A percentile compares a stretch with the other conserved stretches of the same genome.
phyloP scores from a whole-genome alignment of 192 early-diverging fungal species.

The Coemansia reversa region DNA sequence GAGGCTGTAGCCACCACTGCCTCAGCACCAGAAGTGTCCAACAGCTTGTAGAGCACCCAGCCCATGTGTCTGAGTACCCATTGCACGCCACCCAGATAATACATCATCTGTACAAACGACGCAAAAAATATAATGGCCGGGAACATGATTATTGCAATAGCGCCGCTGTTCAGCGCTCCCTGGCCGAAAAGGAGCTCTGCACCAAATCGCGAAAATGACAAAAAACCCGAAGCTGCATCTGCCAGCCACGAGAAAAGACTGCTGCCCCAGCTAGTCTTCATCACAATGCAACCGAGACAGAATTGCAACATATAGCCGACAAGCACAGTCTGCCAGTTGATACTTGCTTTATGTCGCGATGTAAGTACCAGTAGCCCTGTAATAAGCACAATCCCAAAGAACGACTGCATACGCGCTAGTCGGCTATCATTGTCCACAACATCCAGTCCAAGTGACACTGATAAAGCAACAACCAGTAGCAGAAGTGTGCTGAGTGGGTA shows the following conservation, averaged over 20 bases:
- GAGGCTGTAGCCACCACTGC: conserved; percentile 82
- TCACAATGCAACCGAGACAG: conserved; percentile 76
- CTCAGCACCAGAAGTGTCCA: conserved; percentile 80
- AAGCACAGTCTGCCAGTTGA: conserved; percentile 75
- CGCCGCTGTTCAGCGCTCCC: conserved; percentile 38
- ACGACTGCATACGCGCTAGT: conserved; percentile 70
- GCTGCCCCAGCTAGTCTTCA: conserved; percentile 68
- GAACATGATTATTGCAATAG: conserved; percentile 72
- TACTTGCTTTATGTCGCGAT: conserved; percentile 64
- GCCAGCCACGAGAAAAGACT: conserved; percentile 71
- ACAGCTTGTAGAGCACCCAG: conserved; percentile 63
- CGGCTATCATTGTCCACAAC: conserved; percentile 57
- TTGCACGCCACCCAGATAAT: conserved; percentile 81
- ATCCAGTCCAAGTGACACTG: conserved; percentile 55
- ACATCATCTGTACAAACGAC: conserved; percentile 78
- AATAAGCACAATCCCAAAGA: conserved; percentile 68
- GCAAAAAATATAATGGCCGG: conserved; percentile 89
- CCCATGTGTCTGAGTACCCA: conserved; percentile 70
- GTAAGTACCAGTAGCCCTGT: conserved; percentile 51
- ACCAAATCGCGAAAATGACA: conserved; percentile 66
- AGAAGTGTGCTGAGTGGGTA: conserved; percentile 7
- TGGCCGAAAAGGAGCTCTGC: conserved; percentile 62
- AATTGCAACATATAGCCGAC: conserved; percentile 72
- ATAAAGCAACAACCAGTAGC: conserved; percentile 47
- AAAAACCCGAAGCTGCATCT: conserved; percentile 60